Conservation (phyloP, 2,329 filamentous ascomycete genomes). For the Cladophialophora bantiana region DNA sequence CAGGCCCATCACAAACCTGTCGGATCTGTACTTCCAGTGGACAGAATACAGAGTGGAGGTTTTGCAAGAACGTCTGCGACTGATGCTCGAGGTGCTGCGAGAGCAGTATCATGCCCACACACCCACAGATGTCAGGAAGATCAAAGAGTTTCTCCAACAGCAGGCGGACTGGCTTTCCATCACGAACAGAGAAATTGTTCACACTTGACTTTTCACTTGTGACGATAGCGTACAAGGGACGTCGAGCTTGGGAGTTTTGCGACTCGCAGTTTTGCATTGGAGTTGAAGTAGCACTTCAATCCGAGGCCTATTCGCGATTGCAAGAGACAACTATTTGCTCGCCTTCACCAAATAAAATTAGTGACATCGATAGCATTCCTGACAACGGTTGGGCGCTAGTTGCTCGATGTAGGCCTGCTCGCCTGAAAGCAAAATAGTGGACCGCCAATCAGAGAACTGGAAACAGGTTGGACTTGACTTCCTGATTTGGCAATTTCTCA, state of each 20-base stretch:
- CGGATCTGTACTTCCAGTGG: conserved; percentile 67
- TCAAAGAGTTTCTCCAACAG: conserved; percentile 42
- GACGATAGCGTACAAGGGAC: neutral
- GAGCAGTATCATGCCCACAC: conserved; percentile 44
- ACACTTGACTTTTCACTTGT: neutral
- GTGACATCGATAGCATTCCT: no score
- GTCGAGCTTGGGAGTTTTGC: neutral
- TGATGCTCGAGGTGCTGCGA: conserved; percentile 47
- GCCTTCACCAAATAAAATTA: neutral
- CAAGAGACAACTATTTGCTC: neutral
- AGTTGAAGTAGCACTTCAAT: neutral
- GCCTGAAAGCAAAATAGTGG: neutral
- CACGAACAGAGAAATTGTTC: conserved; percentile 29
- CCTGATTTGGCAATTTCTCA: neutral
- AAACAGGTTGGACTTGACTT: neutral
- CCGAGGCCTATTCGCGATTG: neutral
- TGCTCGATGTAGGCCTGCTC: no score
- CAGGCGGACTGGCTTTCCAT: conserved; percentile 35
- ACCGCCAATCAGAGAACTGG: neutral
- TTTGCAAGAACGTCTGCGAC: conserved; percentile 63
- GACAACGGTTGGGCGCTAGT: no score
- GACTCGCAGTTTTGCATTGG: neutral
- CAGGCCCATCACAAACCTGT: conserved; percentile 63
- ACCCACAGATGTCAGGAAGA: conserved; percentile 42
- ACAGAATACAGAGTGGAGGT: conserved; percentile 68